Evolutionary conservation across 345 rosid species (phyloP).

Genomic region (Syzygium oleosum): DNA sequence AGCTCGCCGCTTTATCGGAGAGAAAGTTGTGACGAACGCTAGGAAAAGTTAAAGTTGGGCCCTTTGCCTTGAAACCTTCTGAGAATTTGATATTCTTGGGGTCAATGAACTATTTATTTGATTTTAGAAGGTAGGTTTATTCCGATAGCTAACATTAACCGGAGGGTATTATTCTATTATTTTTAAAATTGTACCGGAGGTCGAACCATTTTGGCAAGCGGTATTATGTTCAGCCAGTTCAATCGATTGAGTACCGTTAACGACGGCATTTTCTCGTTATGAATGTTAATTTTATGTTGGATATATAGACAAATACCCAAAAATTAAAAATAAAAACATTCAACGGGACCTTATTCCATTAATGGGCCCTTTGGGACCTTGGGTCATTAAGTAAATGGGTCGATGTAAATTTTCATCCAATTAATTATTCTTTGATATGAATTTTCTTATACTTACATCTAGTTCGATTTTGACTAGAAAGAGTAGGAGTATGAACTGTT

Average conservation of each 20-base stretch:
- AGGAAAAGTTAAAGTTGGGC: too few species aligned
- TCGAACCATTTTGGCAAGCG: too few species aligned
- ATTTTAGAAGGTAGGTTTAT: neutral
- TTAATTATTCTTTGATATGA: neutral
- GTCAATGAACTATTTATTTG: neutral
- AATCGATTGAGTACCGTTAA: fast-evolving
- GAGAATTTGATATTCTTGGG: neutral
- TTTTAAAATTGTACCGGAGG: neutral
- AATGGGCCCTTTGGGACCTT: neutral
- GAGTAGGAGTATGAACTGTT: neutral
- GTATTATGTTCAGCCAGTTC: fast-evolving
- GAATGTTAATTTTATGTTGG: neutral
- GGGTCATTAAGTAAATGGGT: neutral
- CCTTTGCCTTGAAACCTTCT: neutral
- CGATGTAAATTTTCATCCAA: neutral
- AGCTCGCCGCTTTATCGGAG: neutral
- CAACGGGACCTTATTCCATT: neutral
- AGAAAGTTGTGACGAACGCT: neutral
- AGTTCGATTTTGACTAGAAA: neutral
- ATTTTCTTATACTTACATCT: neutral
- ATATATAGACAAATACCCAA: neutral
- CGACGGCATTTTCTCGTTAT: fast-evolving
- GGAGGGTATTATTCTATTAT: neutral
- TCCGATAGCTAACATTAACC: neutral
- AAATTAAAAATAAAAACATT: neutral